Base-by-base conservation (phyloP, 2,329 filamentous ascomycete species). In the Curvularia verruculosa region DNA sequence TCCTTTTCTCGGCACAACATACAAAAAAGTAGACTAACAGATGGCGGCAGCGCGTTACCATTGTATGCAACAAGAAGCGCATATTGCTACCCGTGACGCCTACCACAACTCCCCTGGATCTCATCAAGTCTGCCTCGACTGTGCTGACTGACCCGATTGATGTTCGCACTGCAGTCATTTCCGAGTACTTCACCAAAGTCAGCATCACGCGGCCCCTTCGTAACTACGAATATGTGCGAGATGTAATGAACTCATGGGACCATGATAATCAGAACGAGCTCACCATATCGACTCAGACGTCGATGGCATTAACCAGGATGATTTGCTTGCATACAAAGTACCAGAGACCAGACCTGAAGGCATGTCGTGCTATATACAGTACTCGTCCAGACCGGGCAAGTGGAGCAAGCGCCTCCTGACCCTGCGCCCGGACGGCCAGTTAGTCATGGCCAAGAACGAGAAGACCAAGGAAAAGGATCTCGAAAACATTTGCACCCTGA, bases 201-300 rank as follows among this genome's bases (percentile, higher is more conserved):
- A 91, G 91, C 28, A 82, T 98, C 1, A 90, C 96, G 74, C 87
- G 94, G 37, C 89, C 90, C 0, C 78, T 98, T 24, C 89, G 94
- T 39, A 88, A 87, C 37, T 97, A 96, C 72, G 94, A 98, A 78
- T 87, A 86, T 60, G 84, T 98, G 29, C 86, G 91, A 58, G 91
- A 96, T 68, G 85, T 96, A 21, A 85, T 97, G 83, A 96, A 96
- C 74, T 96, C 92, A 0, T 98, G 94, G 94, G 91, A 96, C 59
- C 82, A 84, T 41, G 92, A 96, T 73, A 81, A 83, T 2, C 88
- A 92, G 65, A 95, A 96, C 68, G 82, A 84, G 7, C 81, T 98
- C 13, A 78, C 90, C 18, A 82, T 97, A 78, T 88, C 52, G 82
- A 87, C 13, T 80, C 83, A 2, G 83, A 87, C 36, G 77, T 82